phyloP scores from a whole-genome alignment of 768 basidiomycete genomes.

The Calvatia gigantea region DNA sequence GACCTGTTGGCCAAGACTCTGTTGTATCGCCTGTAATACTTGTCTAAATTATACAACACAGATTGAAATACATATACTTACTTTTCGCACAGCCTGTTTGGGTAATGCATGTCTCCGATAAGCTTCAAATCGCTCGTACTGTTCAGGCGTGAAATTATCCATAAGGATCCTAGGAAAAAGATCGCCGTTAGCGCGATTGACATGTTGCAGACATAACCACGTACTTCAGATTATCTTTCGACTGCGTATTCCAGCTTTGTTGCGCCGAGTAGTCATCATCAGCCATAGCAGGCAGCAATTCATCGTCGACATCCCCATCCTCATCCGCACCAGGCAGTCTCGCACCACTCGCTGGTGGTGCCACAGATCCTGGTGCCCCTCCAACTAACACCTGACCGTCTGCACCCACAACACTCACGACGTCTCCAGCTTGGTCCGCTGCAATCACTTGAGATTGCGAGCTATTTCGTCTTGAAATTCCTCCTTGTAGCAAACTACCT shows the following conservation, averaged over 20 bases:
- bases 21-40: slow-evolving; percentile 69
- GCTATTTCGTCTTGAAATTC: slow-evolving; percentile 8
- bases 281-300: slow-evolving; percentile 79
- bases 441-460: slow-evolving; percentile 3
- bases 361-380: slow-evolving; percentile 10
- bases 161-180: slow-evolving; percentile 63
- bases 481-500: slow-evolving; percentile 9
- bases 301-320: slow-evolving; percentile 76
- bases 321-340: slow-evolving; percentile 31
- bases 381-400: slow-evolving; percentile 2
- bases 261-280: slow-evolving; percentile 88
- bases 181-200: not conserved
- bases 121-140: slow-evolving; percentile 88
- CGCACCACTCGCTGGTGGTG: slow-evolving; percentile 15
- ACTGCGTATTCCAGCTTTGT: slow-evolving; percentile 80
- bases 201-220: not conserved
- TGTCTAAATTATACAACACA: not conserved
- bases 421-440: not conserved
- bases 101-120: slow-evolving; percentile 82
- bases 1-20: slow-evolving; percentile 75
- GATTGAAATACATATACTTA: slow-evolving; percentile 25
- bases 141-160: slow-evolving; percentile 80
- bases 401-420: not conserved
- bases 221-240: slow-evolving; percentile 84
- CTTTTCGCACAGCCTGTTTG: slow-evolving; percentile 81